Evolutionary conservation across 1,284 basidiomycete species (phyloP).

Genomic region (Peniophora sp.): DNA sequence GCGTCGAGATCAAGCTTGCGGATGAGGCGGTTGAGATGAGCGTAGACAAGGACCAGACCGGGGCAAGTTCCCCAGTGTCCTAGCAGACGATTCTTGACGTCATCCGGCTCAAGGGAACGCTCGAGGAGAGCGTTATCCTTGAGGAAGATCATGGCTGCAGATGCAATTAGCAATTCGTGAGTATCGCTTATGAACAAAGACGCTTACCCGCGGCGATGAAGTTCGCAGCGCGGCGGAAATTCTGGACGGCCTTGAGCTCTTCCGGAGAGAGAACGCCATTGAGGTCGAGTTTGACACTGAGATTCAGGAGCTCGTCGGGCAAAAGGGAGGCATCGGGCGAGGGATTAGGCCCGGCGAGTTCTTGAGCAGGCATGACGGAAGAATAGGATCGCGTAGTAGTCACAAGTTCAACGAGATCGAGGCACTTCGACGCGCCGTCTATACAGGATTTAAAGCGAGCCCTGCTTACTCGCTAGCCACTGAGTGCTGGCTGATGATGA

Average conservation of each 20-base stretch:
- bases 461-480: too few species aligned
- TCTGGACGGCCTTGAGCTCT: slow-evolving; percentile 42
- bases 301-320: slow-evolving; percentile 40
- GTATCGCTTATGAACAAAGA: not conserved
- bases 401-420: not conserved
- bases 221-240: slow-evolving; percentile 53
- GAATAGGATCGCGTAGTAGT: too few species aligned
- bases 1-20: slow-evolving; percentile 49
- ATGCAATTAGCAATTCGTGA: slow-evolving; percentile 3
- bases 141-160: slow-evolving; percentile 73
- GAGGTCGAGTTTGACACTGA: slow-evolving; percentile 33
- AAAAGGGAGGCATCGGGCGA: slow-evolving; percentile 55
- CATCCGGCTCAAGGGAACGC: slow-evolving; percentile 46
- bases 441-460: too few species aligned
- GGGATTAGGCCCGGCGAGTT: slow-evolving; percentile 49
- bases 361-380: slow-evolving; percentile 47
- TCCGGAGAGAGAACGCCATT: slow-evolving; percentile 34
- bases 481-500: too few species aligned
- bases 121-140: slow-evolving; percentile 67
- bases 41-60: slow-evolving; percentile 72
- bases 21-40: slow-evolving; percentile 75
- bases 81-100: slow-evolving; percentile 76
- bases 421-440: too few species aligned
- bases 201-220: slow-evolving; percentile 54
- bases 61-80: slow-evolving; percentile 76